Base-by-base conservation (phyloP, 805 yeast species). In the Metschnikowia orientalis region DNA sequence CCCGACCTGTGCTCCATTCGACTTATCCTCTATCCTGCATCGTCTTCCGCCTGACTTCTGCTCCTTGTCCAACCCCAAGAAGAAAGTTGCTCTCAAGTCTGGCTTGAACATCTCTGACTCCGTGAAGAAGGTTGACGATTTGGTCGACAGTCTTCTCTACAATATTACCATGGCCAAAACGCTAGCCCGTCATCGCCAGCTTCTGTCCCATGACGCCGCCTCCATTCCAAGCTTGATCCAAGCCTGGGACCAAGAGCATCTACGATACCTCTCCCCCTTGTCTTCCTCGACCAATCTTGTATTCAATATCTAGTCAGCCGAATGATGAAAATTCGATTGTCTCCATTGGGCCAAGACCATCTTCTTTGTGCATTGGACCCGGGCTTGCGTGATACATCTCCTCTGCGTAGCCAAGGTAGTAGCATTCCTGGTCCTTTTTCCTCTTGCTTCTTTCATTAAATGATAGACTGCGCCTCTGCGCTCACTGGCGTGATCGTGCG, bases 91-190 rank as follows among this genome's bases (percentile, higher is more conserved):
- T 4, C 34, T 37, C 30, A 35, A 29, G 24, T 32, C 13, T 17
- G 32, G 26, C 6, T 28, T 32, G 30, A 28, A 18, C n/a, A 28
- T 42, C 15, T 32, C 23, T 4, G 18, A 17, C 3, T 13, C 14
- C 8, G 42, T 37, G 15, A 54, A 51, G 13, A 80, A 80, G 49
- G 71, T 73, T 26, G 89, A 81, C 50, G 89, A 81, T 50, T 56
- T 80, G 35, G 72, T 78, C 6, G 89, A 81, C 50, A 66, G 81
- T 1, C 56, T 80, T n/a, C 55, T 80, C 10, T 85, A 81, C 51
- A 82, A 75, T 1, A 18, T 42, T 15, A 36, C 40, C 7, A 19
- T 28, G 13, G 38, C 37, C 9, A 32, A 37, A 17, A 47, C 38
- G 21, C 25, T 45, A 10, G 22, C 25, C 16, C 44, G 35, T n/a